A percentile compares a stretch with the other conserved stretches of the same genome.
These are phyloP conservation scores for Pichia deserticola DNA, from an alignment of 805 yeast genomes.

Conservation along the genomic window DNA sequence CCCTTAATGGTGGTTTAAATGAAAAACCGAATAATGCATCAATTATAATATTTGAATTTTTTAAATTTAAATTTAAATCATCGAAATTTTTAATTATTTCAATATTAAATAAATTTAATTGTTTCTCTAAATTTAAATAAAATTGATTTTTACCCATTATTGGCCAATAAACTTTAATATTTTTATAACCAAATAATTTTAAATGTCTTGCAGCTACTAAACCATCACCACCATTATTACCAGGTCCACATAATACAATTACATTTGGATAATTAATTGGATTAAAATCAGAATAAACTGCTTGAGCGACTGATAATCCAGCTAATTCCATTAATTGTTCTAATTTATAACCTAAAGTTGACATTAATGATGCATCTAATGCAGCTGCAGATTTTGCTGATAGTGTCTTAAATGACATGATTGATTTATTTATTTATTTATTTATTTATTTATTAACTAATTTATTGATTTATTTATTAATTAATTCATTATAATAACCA, in stretches of 20 bases:
- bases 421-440: not conserved
- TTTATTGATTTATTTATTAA: too few species aligned
- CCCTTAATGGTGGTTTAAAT: slow-evolving; percentile 79
- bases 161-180: slow-evolving; percentile 76
- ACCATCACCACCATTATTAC: slow-evolving; percentile 97
- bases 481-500: too few species aligned
- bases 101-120: slow-evolving; percentile 58
- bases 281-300: slow-evolving; percentile 64
- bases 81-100: slow-evolving; percentile 35
- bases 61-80: slow-evolving; percentile 23
- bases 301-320: slow-evolving; percentile 89
- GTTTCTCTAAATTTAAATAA: slow-evolving; percentile 55
- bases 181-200: slow-evolving; percentile 60
- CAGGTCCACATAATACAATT: slow-evolving; percentile 78
- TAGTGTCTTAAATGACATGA: slow-evolving; percentile 30
- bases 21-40: slow-evolving; percentile 93
- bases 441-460: not conserved
- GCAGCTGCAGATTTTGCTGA: slow-evolving; percentile 59
- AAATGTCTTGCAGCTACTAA: slow-evolving; percentile 92
- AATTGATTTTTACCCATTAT: slow-evolving; percentile 51
- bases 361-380: slow-evolving; percentile 83
- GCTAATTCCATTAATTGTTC: slow-evolving; percentile 96
- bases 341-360: slow-evolving; percentile 63
- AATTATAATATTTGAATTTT: slow-evolving; percentile 42
- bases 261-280: slow-evolving; percentile 36